A percentile compares a stretch with the other conserved stretches of the same genome.
Conservation (phyloP, 805 yeast species). For the Priceomyces haplophilus region DNA sequence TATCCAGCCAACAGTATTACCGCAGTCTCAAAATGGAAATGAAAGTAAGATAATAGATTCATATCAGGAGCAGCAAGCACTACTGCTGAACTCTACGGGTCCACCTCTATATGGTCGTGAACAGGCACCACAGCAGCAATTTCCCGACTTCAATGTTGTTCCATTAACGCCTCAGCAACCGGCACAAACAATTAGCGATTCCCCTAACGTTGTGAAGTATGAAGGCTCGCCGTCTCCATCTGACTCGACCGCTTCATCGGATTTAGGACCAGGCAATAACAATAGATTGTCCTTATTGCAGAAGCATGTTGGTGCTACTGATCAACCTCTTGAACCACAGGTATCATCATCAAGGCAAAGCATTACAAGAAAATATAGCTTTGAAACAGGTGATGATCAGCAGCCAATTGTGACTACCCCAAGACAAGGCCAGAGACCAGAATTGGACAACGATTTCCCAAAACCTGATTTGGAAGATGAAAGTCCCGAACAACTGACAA, state of each 20-base stretch:
- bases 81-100: no score
- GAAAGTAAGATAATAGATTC: background rate
- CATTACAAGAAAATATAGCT: conserved; percentile 29
- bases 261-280: conserved; percentile 24
- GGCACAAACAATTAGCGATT: conserved; percentile 5
- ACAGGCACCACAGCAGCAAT: conserved; percentile 1
- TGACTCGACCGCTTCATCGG: conserved; percentile 7
- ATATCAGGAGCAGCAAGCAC: background rate
- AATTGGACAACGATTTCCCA: conserved; percentile 10
- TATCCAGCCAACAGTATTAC: background rate
- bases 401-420: conserved; percentile 31
- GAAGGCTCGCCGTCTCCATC: conserved; percentile 13
- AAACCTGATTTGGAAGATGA: conserved; percentile 11
- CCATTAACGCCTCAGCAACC: conserved; percentile 9
- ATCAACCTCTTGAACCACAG: conserved; percentile 6
- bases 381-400: conserved; percentile 41
- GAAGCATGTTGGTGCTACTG: conserved; percentile 27
- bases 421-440: conserved; percentile 12
- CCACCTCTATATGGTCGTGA: background rate
- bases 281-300: conserved; percentile 31
- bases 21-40: background rate
- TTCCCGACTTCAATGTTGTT: background rate
- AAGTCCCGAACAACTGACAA: no score
- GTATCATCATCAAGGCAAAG: conserved; percentile 16
- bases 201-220: conserved; percentile 38